Evolutionary conservation across 2,329 filamentous ascomycete genomes (phyloP).

Genomic region (Stagonosporopsis vannaccii): DNA sequence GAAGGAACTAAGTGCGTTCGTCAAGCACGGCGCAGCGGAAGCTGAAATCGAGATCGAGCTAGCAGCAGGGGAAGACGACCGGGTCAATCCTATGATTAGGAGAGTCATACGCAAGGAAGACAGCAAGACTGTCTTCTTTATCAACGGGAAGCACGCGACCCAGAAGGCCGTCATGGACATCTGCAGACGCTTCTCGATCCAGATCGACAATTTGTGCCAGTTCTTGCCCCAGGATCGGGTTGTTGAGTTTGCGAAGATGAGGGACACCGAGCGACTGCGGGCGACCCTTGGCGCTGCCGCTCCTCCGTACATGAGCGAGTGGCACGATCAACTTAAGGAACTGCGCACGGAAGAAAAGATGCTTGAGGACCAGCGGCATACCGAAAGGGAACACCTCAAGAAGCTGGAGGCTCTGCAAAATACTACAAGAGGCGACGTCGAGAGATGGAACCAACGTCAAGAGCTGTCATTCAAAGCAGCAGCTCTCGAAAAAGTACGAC

Average conservation of each 20-base stretch:
- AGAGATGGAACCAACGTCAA: slow-evolving; percentile 78
- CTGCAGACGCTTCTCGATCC: slow-evolving; percentile 78
- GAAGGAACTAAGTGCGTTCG: slow-evolving; percentile 84
- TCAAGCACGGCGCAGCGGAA: slow-evolving; percentile 83
- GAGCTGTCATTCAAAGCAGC: slow-evolving; percentile 69
- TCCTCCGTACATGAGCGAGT: slow-evolving; percentile 77
- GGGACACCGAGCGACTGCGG: slow-evolving; percentile 79
- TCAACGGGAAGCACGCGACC: slow-evolving; percentile 70
- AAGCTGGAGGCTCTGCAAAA: slow-evolving; percentile 76
- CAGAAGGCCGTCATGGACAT: slow-evolving; percentile 72
- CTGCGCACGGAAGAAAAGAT: slow-evolving; percentile 74
- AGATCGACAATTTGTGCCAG: slow-evolving; percentile 97
- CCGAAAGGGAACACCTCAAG: slow-evolving; percentile 68
- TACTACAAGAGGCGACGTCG: slow-evolving; percentile 79
- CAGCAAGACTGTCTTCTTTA: slow-evolving; percentile 78
- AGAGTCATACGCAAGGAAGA: slow-evolving; percentile 82
- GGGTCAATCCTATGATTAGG: slow-evolving; percentile 74
- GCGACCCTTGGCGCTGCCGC: slow-evolving; percentile 91
- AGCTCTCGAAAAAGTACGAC: slow-evolving; percentile 70
- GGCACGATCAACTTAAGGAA: slow-evolving; percentile 77
- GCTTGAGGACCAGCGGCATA: slow-evolving; percentile 64
- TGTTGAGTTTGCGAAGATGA: slow-evolving; percentile 87
- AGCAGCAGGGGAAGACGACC: slow-evolving; percentile 64
- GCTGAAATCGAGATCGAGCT: slow-evolving; percentile 93
- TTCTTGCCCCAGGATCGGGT: slow-evolving; percentile 97